Evolutionary conservation across 2,329 filamentous ascomycete genomes (phyloP).

Genomic region (Alternaria sp.): DNA sequence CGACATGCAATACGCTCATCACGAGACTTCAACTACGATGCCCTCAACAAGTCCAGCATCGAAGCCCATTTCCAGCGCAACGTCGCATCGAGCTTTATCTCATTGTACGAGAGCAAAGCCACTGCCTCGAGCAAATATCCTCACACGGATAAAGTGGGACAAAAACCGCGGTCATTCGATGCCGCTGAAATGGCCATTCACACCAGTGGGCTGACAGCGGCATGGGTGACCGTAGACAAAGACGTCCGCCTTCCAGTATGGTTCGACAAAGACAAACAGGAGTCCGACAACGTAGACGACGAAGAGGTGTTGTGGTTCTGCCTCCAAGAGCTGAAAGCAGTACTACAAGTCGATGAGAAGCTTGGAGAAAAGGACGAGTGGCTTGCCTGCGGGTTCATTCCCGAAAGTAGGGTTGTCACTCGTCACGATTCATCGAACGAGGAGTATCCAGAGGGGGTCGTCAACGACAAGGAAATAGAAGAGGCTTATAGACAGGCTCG

Average conservation of each 20-base stretch:
- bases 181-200: not conserved
- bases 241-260: constrained; percentile 7
- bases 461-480: not conserved
- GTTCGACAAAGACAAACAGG: not conserved
- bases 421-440: not conserved
- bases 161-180: not conserved
- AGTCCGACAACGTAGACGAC: not conserved
- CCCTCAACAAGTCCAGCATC: not conserved
- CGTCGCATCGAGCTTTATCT: constrained; percentile 2
- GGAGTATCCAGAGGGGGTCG: not conserved
- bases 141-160: not conserved
- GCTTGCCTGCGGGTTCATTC: constrained; percentile 14
- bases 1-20: not conserved
- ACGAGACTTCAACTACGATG: not conserved
- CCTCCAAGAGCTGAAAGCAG: constrained; percentile 7
- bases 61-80: not conserved
- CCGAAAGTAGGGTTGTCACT: not conserved
- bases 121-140: not conserved
- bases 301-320: constrained; percentile 13
- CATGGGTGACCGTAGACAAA: not conserved
- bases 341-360: constrained; percentile 1
- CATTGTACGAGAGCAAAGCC: constrained; percentile 4
- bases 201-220: not conserved
- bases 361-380: constrained; percentile 11
- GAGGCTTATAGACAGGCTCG: not conserved